Base-by-base conservation (phyloP, 768 basidiomycete genomes). In the Pleurotus platypus region DNA sequence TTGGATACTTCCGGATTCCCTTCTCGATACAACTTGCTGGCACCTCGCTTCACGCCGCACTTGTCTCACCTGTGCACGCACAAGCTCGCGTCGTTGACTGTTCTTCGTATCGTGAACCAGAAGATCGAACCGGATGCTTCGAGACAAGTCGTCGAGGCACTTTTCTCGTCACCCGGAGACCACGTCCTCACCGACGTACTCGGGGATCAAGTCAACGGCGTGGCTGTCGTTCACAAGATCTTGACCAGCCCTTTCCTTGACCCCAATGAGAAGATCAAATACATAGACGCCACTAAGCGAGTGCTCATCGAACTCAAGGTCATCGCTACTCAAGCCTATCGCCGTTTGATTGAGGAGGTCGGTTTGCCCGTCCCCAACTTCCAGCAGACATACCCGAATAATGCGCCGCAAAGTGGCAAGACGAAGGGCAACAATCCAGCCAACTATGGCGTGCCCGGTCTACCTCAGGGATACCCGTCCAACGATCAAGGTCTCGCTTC, bases 41-140 rank as follows among this genome's bases (percentile, higher is more conserved):
- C 97, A 1, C 94, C 94, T 46, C 92, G 96, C 49, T 96, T 99
- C 72, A 93, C 94, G 0, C 93, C 97, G 47, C 96, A 98, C 67
- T 80, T 98, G 39, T 94, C 94, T 2, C 95, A 98, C 71, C 80
- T 98, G 57, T 98, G 95, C 77, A 97, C 94, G 2, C 97, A 99
- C 78, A 98, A 98, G 72, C 72, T 99, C 64, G 96, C 97, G 0
- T 97, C 94, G 2, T 79, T 95, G 62, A 96, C 94, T 1, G 94
- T 98, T 40, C 79, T 99, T 61, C 82, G 95, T 68, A 93, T 99
- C 63, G 89, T 98, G 70, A 98, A 98, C 67, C 97, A 99, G 73
- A 93, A 92, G 72, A 87, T 89, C 22, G 97, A 98, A 68, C 87
- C 90, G 0, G 84, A 91, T 43, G 96, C 97, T 12, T 91, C 92